These are phyloP conservation scores for Cicer arietinum DNA, from an alignment of 306 rosid genomes.

Conservation along the genomic window DNA sequence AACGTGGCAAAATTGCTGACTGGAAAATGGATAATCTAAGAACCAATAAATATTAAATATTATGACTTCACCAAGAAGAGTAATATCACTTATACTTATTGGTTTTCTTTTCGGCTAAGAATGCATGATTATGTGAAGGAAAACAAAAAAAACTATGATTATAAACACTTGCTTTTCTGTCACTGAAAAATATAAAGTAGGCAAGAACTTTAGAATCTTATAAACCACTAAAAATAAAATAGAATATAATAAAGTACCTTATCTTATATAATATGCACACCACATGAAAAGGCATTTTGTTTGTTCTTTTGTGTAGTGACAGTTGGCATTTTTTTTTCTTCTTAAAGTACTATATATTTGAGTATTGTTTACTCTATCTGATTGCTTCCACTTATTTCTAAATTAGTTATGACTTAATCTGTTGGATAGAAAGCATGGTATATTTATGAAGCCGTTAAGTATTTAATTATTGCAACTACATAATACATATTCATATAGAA, in stretches of 20 bases:
- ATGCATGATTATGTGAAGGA: constrained; percentile 33
- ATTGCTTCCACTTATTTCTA: constrained; percentile 17
- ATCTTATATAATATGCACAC: constrained; percentile 28
- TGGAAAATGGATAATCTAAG: constrained; percentile 7
- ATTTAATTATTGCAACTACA: constrained; percentile 40
- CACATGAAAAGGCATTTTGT: constrained; percentile 33
- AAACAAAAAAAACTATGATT: background rate
- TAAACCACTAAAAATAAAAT: constrained; percentile 32
- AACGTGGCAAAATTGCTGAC: constrained; percentile 28
- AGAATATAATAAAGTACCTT: constrained; percentile 16
- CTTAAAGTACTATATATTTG: constrained; percentile 24
- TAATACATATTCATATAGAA: background rate
- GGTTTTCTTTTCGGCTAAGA: constrained; percentile 47
- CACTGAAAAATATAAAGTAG: constrained; percentile 40
- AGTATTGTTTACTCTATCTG: constrained; percentile 32
- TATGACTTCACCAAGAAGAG: constrained; percentile 40
- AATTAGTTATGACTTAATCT: constrained; percentile 21
- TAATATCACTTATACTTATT: background rate
- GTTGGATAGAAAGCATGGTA: constrained; percentile 17
- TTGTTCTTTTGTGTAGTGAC: constrained; percentile 36
- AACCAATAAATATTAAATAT: background rate
- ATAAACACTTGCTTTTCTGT: constrained; percentile 8
- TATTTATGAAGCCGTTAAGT: constrained; percentile 20
- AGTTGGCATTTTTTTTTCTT: constrained; percentile 43
- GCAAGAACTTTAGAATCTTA: constrained; percentile 43